These are phyloP conservation scores for Lagenidium sp. DNA, from an alignment of 352 stramenopile species.

Conservation along the genomic window DNA sequence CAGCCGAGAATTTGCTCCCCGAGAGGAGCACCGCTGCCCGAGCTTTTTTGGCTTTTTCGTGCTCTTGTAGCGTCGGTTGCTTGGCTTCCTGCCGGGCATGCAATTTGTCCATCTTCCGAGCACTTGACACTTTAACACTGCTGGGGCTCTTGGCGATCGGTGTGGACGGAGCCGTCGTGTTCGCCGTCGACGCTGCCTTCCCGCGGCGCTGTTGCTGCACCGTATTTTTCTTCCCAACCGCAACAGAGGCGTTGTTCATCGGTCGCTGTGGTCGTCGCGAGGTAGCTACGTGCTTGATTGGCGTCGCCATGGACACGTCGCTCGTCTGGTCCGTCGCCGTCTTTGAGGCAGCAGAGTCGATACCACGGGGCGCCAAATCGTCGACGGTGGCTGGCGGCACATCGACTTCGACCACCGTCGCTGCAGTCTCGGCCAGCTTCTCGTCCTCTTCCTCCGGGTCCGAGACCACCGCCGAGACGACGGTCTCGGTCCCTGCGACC, in stretches of 20 bases:
- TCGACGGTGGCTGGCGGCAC: no score
- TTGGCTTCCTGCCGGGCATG: conserved; percentile 12
- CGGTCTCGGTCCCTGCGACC: neutral
- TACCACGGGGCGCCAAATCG: no score
- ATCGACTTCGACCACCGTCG: neutral
- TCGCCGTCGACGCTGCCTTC: conserved; percentile 1
- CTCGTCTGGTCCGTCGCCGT: conserved; percentile 1
- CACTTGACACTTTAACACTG: conserved; percentile 1
- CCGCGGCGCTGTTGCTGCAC: neutral
- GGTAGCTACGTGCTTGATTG: no score
- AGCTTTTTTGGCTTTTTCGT: conserved; percentile 15
- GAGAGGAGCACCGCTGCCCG: conserved; percentile 10
- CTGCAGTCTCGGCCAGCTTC: neutral
- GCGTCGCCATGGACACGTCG: neutral
- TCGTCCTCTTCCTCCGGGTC: neutral
- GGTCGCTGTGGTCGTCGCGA: neutral
- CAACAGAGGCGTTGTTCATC: neutral
- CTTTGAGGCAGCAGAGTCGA: neutral
- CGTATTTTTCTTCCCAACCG: conserved; percentile 7
- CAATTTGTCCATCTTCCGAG: conserved; percentile 10
- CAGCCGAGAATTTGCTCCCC: conserved; percentile 13
- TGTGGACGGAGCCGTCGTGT: neutral
- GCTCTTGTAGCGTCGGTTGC: conserved; percentile 14
- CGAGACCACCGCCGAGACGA: neutral
- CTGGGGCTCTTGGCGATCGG: conserved; percentile 4